Conservation (phyloP, 148 eudicot genomes). For the Gaultheria prostrata region DNA sequence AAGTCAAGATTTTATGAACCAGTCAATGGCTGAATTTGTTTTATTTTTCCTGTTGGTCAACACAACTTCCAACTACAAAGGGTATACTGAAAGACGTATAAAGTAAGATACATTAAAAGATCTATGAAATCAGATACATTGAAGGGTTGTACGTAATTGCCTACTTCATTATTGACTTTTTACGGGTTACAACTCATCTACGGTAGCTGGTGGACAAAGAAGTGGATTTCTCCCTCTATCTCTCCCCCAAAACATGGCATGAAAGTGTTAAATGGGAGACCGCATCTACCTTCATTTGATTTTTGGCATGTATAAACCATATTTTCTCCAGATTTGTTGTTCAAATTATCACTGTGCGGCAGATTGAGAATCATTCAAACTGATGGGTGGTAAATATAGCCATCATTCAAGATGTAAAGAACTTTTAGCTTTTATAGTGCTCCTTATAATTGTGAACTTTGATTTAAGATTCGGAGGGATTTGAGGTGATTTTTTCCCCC, state of each 20-base stretch:
- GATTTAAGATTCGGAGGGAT: not conserved
- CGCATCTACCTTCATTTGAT: not conserved
- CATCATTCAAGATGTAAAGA: not conserved
- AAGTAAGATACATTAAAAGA: not conserved
- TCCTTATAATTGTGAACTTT: not conserved
- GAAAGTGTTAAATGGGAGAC: constrained; percentile 7
- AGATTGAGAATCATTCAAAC: not conserved
- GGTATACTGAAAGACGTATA: not conserved
- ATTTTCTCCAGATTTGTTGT: not conserved
- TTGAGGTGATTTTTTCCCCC: not conserved
- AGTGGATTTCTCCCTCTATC: not conserved
- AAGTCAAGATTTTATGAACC: not conserved
- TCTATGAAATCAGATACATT: not conserved
- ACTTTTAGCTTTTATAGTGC: not conserved
- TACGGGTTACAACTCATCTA: not conserved
- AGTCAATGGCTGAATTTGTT: not conserved
- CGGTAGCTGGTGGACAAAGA: not conserved
- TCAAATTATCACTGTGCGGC: not conserved
- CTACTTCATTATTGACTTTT: not conserved
- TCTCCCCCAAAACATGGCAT: not conserved
- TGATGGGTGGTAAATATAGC: not conserved
- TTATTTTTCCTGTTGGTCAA: not conserved
- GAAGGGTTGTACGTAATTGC: not conserved
- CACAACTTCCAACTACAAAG: not conserved
- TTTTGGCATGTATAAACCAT: not conserved